Evolutionary conservation across 2,329 filamentous ascomycete genomes (phyloP), one percentile per base, ranked within the genome.

Genomic region (Sarocladium brachiariae): DNA sequence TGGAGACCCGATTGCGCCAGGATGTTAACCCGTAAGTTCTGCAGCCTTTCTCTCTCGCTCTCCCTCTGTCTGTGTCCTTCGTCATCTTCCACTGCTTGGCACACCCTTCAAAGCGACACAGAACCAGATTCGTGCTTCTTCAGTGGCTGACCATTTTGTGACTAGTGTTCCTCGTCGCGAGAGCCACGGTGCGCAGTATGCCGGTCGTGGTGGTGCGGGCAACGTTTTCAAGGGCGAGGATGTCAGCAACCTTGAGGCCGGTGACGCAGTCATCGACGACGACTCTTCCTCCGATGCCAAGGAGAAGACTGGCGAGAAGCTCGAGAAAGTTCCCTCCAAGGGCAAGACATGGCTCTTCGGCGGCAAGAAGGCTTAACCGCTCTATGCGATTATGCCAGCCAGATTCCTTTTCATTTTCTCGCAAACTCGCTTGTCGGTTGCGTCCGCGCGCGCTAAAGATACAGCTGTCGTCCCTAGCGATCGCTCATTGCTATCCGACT

Each of bases 1-100:
- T 75, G 37, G 81, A 88, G 63, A 89, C 91, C 31, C 85, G 91
- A 55, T 76, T 81, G 50, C 83, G 83, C 37, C 92, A 97, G 68
- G 91, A 96, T 61, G 88, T 96, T 54, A 81, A 84, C 53, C 80
- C 81, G 80, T 83, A 70, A 63, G 78, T 73, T n/a, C 16, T n/a
- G n/a, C 43, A 8, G 14, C n/a, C 39, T n/a, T n/a, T n/a, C n/a
- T n/a, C n/a, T n/a, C n/a, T n/a, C n/a, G n/a, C n/a, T n/a, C n/a
- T n/a, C n/a, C n/a, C n/a, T n/a, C n/a, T n/a, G n/a, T n/a, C n/a
- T n/a, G n/a, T n/a, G n/a, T n/a, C n/a, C n/a, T n/a, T n/a, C n/a
- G n/a, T n/a, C n/a, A n/a, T n/a, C n/a, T n/a, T n/a, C n/a, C n/a
- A n/a, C n/a, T n/a, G n/a, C n/a, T n/a, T n/a, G n/a, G n/a, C n/a